These are phyloP conservation scores for Backusella westeae DNA, from an alignment of 192 early-diverging fungal species.

Conservation along the genomic window DNA sequence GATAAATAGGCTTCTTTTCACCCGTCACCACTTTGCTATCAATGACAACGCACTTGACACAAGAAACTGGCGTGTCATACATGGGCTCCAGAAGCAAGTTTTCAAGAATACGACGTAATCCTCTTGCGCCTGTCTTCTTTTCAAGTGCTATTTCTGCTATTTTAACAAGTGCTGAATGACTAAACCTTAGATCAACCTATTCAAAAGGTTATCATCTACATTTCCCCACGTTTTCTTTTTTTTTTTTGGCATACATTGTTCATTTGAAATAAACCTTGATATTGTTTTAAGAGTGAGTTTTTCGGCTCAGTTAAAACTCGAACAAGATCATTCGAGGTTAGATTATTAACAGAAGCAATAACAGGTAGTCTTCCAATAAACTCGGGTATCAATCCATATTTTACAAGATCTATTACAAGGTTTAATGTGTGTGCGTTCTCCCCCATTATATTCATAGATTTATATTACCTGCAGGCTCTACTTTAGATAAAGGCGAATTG, in stretches of 20 bases:
- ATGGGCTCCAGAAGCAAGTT: slow-evolving; percentile 70
- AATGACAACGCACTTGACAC: slow-evolving; percentile 69
- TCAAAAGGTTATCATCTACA: no score
- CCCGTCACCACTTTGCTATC: slow-evolving; percentile 59
- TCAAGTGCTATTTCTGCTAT: slow-evolving; percentile 76
- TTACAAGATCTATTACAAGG: slow-evolving; percentile 59
- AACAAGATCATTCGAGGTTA: slow-evolving; percentile 64
- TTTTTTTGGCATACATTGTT: slow-evolving; percentile 33
- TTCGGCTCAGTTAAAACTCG: slow-evolving; percentile 80
- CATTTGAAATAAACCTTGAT: slow-evolving; percentile 68
- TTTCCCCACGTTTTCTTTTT: no score
- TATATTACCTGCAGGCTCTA: slow-evolving; percentile 28
- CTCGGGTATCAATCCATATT: slow-evolving; percentile 87
- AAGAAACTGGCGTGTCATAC: slow-evolving; percentile 81
- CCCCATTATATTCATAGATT: not conserved
- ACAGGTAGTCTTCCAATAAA: slow-evolving; percentile 85
- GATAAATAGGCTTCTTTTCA: slow-evolving; percentile 64
- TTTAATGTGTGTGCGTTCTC: not conserved
- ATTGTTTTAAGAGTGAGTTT: slow-evolving; percentile 81
- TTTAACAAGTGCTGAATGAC: slow-evolving; percentile 57
- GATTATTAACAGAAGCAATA: slow-evolving; percentile 67
- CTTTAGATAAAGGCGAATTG: not conserved
- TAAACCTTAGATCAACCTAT: slow-evolving; percentile 67
- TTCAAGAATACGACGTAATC: slow-evolving; percentile 81
- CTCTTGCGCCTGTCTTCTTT: slow-evolving; percentile 86